These are phyloP conservation scores for Lepidopterella palustris DNA, from an alignment of 495 filamentous ascomycete genomes.

Conservation along the genomic window DNA sequence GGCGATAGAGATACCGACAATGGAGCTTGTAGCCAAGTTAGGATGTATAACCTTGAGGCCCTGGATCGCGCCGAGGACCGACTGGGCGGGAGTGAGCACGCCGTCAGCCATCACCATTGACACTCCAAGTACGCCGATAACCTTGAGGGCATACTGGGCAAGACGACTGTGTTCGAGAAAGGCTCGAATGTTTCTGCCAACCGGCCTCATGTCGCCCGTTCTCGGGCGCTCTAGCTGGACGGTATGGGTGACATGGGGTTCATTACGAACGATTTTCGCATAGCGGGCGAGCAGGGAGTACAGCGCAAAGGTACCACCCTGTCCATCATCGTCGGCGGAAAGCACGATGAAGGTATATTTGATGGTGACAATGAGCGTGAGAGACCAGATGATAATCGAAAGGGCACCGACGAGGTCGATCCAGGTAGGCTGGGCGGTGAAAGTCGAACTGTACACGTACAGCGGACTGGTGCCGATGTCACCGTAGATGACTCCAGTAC, in stretches of 20 bases:
- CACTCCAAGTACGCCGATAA: not conserved
- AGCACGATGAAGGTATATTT: slow-evolving; percentile 37
- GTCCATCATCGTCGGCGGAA: slow-evolving; percentile 34
- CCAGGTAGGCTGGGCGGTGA: not conserved
- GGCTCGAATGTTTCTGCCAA: too few relatives aligned
- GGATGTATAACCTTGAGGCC: slow-evolving; percentile 49
- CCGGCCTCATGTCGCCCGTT: too few relatives aligned
- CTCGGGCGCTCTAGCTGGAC: not conserved
- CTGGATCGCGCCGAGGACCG: slow-evolving; percentile 66
- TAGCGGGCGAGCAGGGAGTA: slow-evolving; percentile 26
- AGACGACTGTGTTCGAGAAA: too few relatives aligned
- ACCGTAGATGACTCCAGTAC: slow-evolving; percentile 9
- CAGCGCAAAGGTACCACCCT: slow-evolving; percentile 24
- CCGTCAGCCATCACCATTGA: slow-evolving; percentile 58
- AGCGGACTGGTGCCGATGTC: slow-evolving; percentile 9
- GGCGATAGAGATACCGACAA: slow-evolving; percentile 61
- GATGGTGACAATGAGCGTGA: slow-evolving; percentile 21
- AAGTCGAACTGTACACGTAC: slow-evolving; percentile 10
- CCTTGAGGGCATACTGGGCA: not conserved
- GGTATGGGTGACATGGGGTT: not conserved
- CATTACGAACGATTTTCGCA: not conserved
- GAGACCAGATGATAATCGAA: slow-evolving; percentile 19
- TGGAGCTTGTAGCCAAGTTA: slow-evolving; percentile 45
- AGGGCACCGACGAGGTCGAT: slow-evolving; percentile 20
- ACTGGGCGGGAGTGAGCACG: slow-evolving; percentile 64